Evolutionary conservation across 163 green algal species (phyloP), one percentile per base, ranked within the genome.

Genomic region (Scenedesmus sp.): DNA sequence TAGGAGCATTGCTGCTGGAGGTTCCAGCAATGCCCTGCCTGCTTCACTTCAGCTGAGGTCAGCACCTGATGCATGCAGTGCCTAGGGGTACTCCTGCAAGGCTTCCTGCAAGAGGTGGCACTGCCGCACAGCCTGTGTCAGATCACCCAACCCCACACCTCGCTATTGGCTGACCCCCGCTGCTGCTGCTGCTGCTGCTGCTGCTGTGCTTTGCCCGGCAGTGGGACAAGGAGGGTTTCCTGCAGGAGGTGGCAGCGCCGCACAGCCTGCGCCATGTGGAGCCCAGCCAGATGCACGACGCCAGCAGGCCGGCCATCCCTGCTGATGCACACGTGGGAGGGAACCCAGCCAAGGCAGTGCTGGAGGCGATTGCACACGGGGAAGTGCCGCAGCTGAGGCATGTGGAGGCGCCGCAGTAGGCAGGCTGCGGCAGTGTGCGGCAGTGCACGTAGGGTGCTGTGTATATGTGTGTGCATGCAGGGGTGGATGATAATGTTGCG

Each of bases 211-310:
- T 6, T 62, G 83, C 20, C 70, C 18, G 84, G 90, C 90, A 93
- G 90, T 91, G 83, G 83, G 84, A 93, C 90, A 93, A 91, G 60
- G 13, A 86, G 20, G 90, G 67, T 16, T 93, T 93, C 90, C 90
- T 90, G n/a, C 23, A 88, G 6, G 90, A 92, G 84, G 90, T 92
- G 9, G 2, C 55, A 5, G 56, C 23, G 6, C 83, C 82, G 12
- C 67, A 92, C 57, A 5, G 5, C 34, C 90, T 92, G 82, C 84
- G 62, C 82, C 84, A 89, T 18, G 90, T 92, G 2, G 54, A 85
- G 12, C 82, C 82, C 16, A 57, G 15, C 13, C 46, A 77, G 62
- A 15, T 90, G 64, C 66, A 85, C 13, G 90, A 93, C 26, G 20
- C 34, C 34, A 93, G 90, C 62, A 18, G 20, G 67, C 90, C 88